Base-by-base conservation (phyloP, 2,329 filamentous ascomycete species). In the Cordyceps tenuipes region DNA sequence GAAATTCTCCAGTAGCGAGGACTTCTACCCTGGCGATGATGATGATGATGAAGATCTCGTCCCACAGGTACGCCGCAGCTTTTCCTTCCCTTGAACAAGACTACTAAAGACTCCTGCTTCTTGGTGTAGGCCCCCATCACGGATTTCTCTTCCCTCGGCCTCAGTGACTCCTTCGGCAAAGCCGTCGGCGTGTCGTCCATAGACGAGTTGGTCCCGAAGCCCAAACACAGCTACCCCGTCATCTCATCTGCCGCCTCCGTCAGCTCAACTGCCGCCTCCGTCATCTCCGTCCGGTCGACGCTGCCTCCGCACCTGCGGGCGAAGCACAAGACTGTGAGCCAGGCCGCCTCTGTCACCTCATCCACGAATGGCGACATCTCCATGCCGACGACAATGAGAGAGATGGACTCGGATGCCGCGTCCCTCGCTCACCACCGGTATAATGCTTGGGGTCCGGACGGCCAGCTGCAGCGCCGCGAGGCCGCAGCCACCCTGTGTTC, bases 61-160 rank as follows among this genome's bases (percentile, higher is more conserved):
- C 1, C 57, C 57, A 10, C 46, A 9, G 15, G 56, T 58, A 57
- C 15, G 31, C 12, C 12, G 12, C 8, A 36, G 12, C 13, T 43
- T 17, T 43, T 15, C 15, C 39, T 6, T n/a, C 13, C 12, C 5
- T 36, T 10, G 8, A 13, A 36, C 12, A 26, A 46, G 62, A 17
- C 17, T n/a, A 26, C 12, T n/a, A 36, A 10, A 34, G 10, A 10
- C 34, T 13, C 34, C 12, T 10, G 9, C 34, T 29, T 29, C 7
- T 29, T 29, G 29, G 7, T n/a, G 17, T 2, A 73, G 71, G 68
- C 68, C 5, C 69, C 69, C 1, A 64, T 72, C 6, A 64, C 68
- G 1, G 61, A 61, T 0, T 51, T 68, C 1, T 60, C 63, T 1
- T 62, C 65, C 0, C 65, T 71, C 15, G 66, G 68, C 0, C 57